Conservation (phyloP, 2,329 filamentous ascomycete species). For the Penicillium sp. region DNA sequence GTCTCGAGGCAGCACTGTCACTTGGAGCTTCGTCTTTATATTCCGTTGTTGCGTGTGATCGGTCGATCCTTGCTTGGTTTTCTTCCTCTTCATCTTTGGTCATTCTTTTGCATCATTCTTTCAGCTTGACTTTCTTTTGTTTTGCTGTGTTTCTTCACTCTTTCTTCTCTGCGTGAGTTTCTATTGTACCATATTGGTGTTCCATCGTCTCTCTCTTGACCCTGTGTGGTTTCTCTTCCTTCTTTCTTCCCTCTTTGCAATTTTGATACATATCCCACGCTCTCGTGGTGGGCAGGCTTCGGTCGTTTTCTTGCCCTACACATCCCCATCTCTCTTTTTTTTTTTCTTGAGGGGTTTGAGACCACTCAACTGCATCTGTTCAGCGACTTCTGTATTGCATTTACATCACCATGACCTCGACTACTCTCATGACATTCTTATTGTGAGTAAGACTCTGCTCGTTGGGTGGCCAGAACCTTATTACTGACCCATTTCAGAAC, state of each 20-base stretch:
- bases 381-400: constrained; percentile 10
- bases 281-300: too few species aligned
- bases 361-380: constrained; percentile 4
- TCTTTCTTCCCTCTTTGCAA: too few species aligned
- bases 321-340: too few species aligned
- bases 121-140: too few species aligned
- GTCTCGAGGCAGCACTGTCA: constrained; percentile 2
- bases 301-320: not conserved
- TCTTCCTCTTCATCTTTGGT: not conserved
- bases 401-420: constrained; percentile 27
- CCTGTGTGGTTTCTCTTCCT: too few species aligned
- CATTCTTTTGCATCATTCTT: not conserved
- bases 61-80: not conserved
- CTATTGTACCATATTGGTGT: too few species aligned
- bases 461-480: not conserved
- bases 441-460: constrained; percentile 22
- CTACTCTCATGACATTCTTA: constrained; percentile 33
- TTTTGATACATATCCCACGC: too few species aligned
- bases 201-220: too few species aligned
- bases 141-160: too few species aligned
- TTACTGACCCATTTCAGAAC: constrained; percentile 23
- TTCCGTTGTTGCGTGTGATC: constrained; percentile 1
- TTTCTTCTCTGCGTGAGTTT: too few species aligned
- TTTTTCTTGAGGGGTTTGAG: too few species aligned
- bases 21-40: constrained; percentile 6